Base-by-base conservation (phyloP, 352 stramenopile species). In the Phytophthora pisi region DNA sequence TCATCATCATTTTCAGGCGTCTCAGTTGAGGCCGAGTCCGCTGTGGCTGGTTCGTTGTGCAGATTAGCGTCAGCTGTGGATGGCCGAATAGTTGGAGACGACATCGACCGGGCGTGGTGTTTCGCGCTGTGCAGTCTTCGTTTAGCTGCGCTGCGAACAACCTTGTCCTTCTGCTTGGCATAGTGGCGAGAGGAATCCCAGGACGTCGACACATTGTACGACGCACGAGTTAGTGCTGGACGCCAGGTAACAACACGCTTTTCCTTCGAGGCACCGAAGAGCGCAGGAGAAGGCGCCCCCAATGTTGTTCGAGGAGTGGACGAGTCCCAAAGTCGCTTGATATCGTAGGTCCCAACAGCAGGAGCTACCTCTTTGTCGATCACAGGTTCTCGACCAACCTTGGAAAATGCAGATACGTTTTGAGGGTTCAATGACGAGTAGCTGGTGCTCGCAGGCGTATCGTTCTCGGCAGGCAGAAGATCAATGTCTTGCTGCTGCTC, bases 131-230 rank as follows among this genome's bases (percentile, higher is more conserved):
- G 55, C 5, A 64, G 45, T 26, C 54, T 68, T 53, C 68, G 46
- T 53, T 76, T 80, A 16, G 66, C 61, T 18, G 61, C 57, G 40
- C 53, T 53, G 4, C 56, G 57, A 7, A 77, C 34, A 9, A 90
- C 75, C 50, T 75, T 74, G 5, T 62, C 55, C 57, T 89, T 89
- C 26, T 86, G 79, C 66, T 86, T 86, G 24, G 64, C 68, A 49
- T 92, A 91, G 45, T 90, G 68, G 0, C 55, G 57, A 28, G 81
- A 91, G 6, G 77, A 74, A 61, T 91, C 75, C 81, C 81, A 92
- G 1, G 74, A 77, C 15, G 78, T 74, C 4, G 79, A 61, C 4
- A 81, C 36, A 1, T 75, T 66, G 42, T 72, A 72, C 1, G 78
- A 80, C 2, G 76, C 76, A 5, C 72, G 70, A 0, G 64, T 77